Conservation (phyloP, 1,284 basidiomycete species). For the Pterulicium gracile region DNA sequence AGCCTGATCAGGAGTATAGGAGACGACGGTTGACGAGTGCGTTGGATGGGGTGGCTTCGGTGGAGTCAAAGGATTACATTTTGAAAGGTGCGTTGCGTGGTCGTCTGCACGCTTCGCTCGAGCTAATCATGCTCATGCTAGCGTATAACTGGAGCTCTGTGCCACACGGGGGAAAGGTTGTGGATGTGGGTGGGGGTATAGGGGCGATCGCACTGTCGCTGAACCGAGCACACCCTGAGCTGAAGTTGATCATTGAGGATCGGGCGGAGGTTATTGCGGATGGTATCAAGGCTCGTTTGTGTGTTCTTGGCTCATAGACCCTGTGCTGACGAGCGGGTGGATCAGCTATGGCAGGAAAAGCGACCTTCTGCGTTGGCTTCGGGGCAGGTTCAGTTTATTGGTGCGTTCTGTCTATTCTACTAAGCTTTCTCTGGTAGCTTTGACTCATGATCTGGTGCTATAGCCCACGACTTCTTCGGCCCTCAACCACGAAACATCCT, state of each 20-base stretch:
- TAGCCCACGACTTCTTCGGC: constrained; percentile 3
- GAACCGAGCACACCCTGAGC: background rate
- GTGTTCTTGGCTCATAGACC: background rate
- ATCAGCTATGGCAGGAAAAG: background rate
- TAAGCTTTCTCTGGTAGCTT: too few relatives aligned
- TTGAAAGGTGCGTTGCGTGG: background rate
- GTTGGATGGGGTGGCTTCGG: constrained; percentile 10
- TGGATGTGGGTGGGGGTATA: background rate
- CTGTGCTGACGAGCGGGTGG: too few relatives aligned
- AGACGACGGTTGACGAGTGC: constrained; percentile 14
- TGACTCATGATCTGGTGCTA: background rate
- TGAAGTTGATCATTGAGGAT: constrained; percentile 1
- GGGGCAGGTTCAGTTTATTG: background rate
- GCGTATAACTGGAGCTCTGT: background rate
- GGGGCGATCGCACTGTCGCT: background rate
- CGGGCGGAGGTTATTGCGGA: background rate
- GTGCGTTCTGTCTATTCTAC: background rate
- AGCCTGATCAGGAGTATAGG: constrained; percentile 14
- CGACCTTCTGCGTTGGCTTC: background rate
- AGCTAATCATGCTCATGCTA: background rate
- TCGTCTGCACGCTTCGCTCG: background rate
- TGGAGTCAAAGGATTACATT: background rate
- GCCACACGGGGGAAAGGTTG: background rate
- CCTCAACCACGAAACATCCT: background rate
- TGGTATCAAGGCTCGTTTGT: background rate